These are phyloP conservation scores for Naematelia encephala DNA, from an alignment of 768 basidiomycete genomes.

Conservation along the genomic window DNA sequence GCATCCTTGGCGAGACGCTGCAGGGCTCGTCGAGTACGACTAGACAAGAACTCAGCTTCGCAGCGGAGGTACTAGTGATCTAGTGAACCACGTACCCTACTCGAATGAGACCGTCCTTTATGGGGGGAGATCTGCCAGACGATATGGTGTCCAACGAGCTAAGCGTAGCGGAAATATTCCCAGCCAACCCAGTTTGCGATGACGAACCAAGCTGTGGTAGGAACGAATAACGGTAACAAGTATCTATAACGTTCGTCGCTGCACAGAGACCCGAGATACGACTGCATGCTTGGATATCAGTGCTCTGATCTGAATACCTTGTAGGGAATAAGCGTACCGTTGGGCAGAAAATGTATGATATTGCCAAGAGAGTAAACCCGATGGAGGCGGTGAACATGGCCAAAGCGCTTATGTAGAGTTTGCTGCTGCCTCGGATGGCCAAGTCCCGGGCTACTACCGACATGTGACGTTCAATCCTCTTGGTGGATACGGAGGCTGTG, in stretches of 20 bases:
- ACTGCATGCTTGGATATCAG: no score
- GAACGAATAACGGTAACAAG: conserved; percentile 70
- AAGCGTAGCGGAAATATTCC: conserved; percentile 94
- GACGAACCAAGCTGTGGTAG: conserved; percentile 78
- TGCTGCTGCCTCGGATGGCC: not conserved
- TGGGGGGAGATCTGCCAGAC: no score
- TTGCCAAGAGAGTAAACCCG: not conserved
- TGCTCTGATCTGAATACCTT: no score
- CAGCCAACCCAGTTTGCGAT: conserved; percentile 99
- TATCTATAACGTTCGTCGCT: conserved; percentile 88
- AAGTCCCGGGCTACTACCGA: not conserved
- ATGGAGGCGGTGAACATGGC: not conserved
- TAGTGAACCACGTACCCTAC: no score
- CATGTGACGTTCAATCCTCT: no score
- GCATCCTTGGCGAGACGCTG: no score
- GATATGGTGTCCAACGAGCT: conserved; percentile 8
- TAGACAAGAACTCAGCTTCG: no score
- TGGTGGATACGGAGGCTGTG: no score
- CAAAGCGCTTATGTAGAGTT: not conserved
- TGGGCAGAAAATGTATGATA: not conserved
- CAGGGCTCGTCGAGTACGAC: no score
- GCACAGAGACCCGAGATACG: conserved; percentile 10
- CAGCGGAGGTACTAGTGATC: no score
- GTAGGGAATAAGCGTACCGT: not conserved
- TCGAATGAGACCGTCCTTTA: no score